Base-by-base conservation (phyloP, 371 early-diverging fungal genomes). In the Mucor plumbeus region DNA sequence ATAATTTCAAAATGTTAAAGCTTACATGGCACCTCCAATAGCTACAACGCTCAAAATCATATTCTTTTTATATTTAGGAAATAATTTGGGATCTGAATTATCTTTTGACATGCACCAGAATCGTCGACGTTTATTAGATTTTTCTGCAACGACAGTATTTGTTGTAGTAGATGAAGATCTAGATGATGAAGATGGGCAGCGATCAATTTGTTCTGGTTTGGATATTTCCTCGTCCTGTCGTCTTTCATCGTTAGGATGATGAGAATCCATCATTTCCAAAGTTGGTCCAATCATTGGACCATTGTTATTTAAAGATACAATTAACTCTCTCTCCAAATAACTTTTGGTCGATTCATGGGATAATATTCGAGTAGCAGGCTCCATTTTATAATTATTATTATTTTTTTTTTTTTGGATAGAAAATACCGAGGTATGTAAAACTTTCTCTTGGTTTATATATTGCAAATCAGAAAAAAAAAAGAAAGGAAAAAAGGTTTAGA, bases 11-110 rank as follows among this genome's bases (percentile, higher is more conserved):
- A 54, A 13, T 19, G 5, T 34, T 44, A 19, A 39, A 40, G 15
- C 65, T 65, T 76, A 79, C 79, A 67, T 74, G 7, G 60, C 62
- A 11, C 72, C 71, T 13, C 71, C 77, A 35, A 74, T 48, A 3
- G 74, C 63, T 8, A 79, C 68, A 34, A 72, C 63, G 2, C 74
- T 57, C 17, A 79, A 39, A 43, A 79, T 76, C 6, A 61, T 21
- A 39, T 63, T 63, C 57, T 79, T 79, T 57, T 72, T 79, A 15
- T 59, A 39, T 15, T 1, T 40, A 5, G 73, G 40, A 50, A 48
- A 69, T 7, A 47, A 39, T 26, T 59, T 60, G 26, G 73, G 73
- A 66, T 69, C 68, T 5, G 35, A 11, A 19, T 57, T 19, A 1
- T 65, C 55, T 41, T 59, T 59, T 31, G 67, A 33, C 34, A 11